These are phyloP conservation scores for Olyra latifolia DNA, from an alignment of 176 grass and related monocot species.

Conservation along the genomic window DNA sequence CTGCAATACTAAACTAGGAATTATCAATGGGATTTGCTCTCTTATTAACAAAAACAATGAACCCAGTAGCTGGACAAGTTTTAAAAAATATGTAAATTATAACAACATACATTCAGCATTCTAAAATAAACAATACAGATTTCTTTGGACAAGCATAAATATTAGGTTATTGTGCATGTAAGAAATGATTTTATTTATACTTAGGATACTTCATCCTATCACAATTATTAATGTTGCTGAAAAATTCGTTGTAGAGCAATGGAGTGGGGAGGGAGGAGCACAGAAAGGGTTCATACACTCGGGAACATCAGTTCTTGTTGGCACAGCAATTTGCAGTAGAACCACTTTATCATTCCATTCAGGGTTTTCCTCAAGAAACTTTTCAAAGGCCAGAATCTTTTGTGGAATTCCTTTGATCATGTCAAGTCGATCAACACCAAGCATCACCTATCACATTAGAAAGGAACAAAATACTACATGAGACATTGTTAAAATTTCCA, in stretches of 20 bases:
- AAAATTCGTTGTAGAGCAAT: background rate
- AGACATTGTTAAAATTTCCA: background rate
- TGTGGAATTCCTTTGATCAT: slow-evolving; percentile 99
- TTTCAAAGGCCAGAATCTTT: slow-evolving; percentile 99
- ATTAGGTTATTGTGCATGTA: slow-evolving; percentile 18
- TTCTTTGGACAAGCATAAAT: background rate
- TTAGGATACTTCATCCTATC: background rate
- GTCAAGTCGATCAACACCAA: slow-evolving; percentile 96
- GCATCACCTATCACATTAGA: slow-evolving; percentile 77
- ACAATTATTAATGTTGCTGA: background rate
- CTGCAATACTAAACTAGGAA: background rate
- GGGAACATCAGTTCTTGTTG: slow-evolving; percentile 96
- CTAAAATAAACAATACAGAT: background rate
- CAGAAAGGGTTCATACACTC: slow-evolving; percentile 71
- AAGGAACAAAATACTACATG: slow-evolving; percentile 14
- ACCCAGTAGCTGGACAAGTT: background rate
- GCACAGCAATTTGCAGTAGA: slow-evolving; percentile 96
- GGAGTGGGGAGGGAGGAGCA: too few relatives aligned
- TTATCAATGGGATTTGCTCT: background rate
- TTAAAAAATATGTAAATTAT: background rate
- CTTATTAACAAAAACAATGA: background rate
- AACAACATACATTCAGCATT: background rate
- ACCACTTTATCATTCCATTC: slow-evolving; percentile 89
- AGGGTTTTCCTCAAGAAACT: slow-evolving; percentile 98
- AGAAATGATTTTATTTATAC: background rate